Percentiles rank a stretch among this genome's conserved stretches.
phyloP scores from a whole-genome alignment of 257 asterid species.

The Cinchona pubescens region DNA sequence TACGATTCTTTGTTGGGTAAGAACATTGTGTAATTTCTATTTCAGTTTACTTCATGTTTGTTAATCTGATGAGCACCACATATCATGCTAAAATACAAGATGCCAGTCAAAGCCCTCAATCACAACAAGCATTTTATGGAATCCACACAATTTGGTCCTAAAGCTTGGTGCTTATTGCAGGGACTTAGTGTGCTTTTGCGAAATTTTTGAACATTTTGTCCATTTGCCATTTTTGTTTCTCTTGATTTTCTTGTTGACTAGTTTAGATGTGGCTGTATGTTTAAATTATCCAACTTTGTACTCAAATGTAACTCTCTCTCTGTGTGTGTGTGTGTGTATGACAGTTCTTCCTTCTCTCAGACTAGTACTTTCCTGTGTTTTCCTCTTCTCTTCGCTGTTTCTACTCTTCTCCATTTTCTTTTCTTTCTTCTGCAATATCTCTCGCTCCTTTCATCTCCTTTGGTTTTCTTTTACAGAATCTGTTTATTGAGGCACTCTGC shows the following conservation, averaged over 20 bases:
- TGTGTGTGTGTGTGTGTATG: too few relatives aligned
- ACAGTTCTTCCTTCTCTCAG: not conserved
- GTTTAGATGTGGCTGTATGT: not conserved
- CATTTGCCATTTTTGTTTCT: too few relatives aligned
- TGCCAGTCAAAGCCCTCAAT: not conserved
- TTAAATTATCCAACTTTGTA: not conserved
- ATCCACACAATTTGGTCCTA: not conserved
- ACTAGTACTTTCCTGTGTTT: not conserved
- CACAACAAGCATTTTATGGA: not conserved
- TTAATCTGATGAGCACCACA: not conserved
- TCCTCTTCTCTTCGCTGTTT: not conserved
- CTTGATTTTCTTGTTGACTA: not conserved
- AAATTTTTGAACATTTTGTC: too few relatives aligned
- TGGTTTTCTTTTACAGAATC: not conserved
- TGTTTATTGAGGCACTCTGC: not conserved
- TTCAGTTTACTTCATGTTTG: not conserved
- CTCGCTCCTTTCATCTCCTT: not conserved
- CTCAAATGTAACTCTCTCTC: not conserved
- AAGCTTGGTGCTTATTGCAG: not conserved
- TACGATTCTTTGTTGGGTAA: conserved; percentile 99
- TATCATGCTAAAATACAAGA: not conserved
- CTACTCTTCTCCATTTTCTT: too few relatives aligned
- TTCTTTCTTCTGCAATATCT: not conserved
- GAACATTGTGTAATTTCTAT: conserved; percentile 16
- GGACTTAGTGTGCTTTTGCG: too few relatives aligned